These are phyloP conservation scores for Jimgerdemannia flammicorona DNA, from an alignment of 192 early-diverging fungal species.

Conservation along the genomic window DNA sequence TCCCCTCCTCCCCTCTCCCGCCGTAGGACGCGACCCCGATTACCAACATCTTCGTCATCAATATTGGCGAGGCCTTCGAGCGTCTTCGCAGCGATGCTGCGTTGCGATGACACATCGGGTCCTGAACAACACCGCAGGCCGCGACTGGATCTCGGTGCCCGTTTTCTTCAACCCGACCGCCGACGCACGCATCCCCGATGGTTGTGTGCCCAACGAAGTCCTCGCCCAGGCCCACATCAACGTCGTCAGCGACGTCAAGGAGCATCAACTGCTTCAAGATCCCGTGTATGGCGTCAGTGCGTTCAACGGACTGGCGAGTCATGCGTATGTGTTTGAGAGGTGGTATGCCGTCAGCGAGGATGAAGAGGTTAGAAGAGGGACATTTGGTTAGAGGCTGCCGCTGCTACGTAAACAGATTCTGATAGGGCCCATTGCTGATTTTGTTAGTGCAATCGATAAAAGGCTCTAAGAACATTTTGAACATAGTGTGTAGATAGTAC, in stretches of 20 bases:
- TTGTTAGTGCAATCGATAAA: too few relatives aligned
- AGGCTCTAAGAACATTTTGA: too few relatives aligned
- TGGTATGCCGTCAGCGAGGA: conserved; percentile 17
- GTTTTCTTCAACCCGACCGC: conserved; percentile 49
- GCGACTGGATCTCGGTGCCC: conserved; percentile 52
- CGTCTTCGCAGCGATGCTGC: conserved; percentile 43
- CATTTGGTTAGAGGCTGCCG: too few relatives aligned
- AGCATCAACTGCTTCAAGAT: conserved; percentile 24
- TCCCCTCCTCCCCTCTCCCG: not conserved
- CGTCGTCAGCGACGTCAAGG: conserved; percentile 35
- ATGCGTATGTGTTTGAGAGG: conserved; percentile 14
- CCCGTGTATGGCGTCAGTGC: conserved; percentile 30
- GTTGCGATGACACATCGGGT: conserved; percentile 58
- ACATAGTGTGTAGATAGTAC: too few relatives aligned
- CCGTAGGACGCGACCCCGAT: conserved; percentile 47
- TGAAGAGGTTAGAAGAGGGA: conserved; percentile 7
- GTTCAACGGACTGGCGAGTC: conserved; percentile 22
- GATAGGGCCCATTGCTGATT: too few relatives aligned
- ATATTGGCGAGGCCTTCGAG: conserved; percentile 62
- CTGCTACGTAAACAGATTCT: too few relatives aligned
- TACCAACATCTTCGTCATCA: conserved; percentile 59
- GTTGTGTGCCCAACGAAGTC: conserved; percentile 22
- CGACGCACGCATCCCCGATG: conserved; percentile 29
- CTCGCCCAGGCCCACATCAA: conserved; percentile 8
- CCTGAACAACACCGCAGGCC: conserved; percentile 40